Evolutionary conservation across 2,329 filamentous ascomycete genomes (phyloP), one percentile per base, ranked within the genome.

Genomic region (Fusarium guadeloupense): DNA sequence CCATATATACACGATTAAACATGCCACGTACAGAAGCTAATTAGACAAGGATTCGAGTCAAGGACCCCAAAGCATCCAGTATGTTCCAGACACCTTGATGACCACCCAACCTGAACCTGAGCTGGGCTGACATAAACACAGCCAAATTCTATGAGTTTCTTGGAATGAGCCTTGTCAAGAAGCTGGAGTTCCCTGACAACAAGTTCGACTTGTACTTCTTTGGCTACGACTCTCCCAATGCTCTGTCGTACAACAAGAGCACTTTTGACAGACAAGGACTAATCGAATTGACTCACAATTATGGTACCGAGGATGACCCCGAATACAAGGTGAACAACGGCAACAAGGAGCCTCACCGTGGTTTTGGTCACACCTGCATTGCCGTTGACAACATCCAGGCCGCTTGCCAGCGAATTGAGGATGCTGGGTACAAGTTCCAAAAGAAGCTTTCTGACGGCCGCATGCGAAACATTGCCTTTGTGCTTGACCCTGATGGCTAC

Each of bases 191-290:
- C 72, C 90, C 93, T 13, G 93, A 97, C 57, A 87, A 86, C 76
- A 97, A 96, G 73, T 98, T 98, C 76, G 92, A 95, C 71, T 86
- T 97, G 23, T 98, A 98, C 82, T 98, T 98, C 80, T 83, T 99
- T 57, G 93, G 89, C 56, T 98, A 96, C 78, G 89, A 97, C 74
- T 85, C 86, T 26, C 86, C 92, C 9, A 81, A 85, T 31, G 90
- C 94, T 13, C 79, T 86, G n/a, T 95, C 91, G 9, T 81, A 85
- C 53, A 90, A 89, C 70, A 88, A 88, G 62, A 85, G 89, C 71
- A 73, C 78, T 25, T 93, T 89, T 80, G 92, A 97, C 76, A 89
- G 95, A 49, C 89, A 96, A 76, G 95, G 92, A 40, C 84, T 98
- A 34, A 87, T 99, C 64, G 95, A 99, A 77, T 84, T 99, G 62